Conservation (phyloP, 2,329 filamentous ascomycete genomes). For the Zasmidium cellare region DNA sequence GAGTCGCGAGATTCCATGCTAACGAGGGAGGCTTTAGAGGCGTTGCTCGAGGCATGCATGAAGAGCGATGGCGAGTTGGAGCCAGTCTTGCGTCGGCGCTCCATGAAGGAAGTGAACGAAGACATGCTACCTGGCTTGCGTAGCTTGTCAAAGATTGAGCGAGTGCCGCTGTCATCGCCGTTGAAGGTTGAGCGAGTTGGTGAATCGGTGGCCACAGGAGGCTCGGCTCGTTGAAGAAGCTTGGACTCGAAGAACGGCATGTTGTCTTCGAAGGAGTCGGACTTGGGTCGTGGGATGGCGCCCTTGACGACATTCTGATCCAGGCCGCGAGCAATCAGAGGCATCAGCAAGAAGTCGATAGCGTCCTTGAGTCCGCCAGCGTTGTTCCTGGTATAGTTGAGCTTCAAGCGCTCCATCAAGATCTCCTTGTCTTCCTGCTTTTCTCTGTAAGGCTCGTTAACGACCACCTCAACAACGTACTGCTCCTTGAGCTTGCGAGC, state of each 20-base stretch:
- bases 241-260: conserved; percentile 97
- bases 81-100: conserved; percentile 89
- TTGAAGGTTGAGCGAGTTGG: conserved; percentile 80
- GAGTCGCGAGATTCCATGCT: conserved; percentile 95
- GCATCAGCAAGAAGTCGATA: conserved; percentile 87
- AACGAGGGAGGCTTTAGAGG: conserved; percentile 92
- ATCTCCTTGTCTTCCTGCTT: conserved; percentile 41
- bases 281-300: conserved; percentile 96
- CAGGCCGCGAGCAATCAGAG: conserved; percentile 85
- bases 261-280: conserved; percentile 96
- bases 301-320: conserved; percentile 86
- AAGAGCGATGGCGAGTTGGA: conserved; percentile 77
- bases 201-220: conserved; percentile 76
- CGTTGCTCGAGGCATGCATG: conserved; percentile 80
- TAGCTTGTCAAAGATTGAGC: conserved; percentile 85
- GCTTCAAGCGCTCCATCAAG: conserved; percentile 49
- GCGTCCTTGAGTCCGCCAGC: conserved; percentile 93
- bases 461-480: conserved; percentile 84
- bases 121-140: conserved; percentile 94
- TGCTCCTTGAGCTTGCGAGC: conserved; percentile 83
- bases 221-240: conserved; percentile 86
- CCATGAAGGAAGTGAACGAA: conserved; percentile 92
- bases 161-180: conserved; percentile 76
- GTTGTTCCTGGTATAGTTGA: conserved; percentile 89
- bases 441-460: conserved; percentile 55